phyloP scores from a whole-genome alignment of 306 rosid species.

The Astragalus glycyphyllos region DNA sequence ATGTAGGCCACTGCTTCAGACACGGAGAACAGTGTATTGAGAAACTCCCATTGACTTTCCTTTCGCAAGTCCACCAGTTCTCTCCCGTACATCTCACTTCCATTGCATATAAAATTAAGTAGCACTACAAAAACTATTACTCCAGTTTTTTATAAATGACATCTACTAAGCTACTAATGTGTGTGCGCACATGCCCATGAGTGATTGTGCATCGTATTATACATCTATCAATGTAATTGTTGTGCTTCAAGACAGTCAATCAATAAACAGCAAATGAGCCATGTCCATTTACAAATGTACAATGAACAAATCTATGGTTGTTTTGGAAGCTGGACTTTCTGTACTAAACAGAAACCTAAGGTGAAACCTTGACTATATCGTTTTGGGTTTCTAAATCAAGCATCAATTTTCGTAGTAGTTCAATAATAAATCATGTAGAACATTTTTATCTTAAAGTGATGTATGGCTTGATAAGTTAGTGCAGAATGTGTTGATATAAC shows the following conservation, averaged over 20 bases:
- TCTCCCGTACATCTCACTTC: constrained; percentile 96
- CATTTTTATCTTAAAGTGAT: constrained; percentile 22
- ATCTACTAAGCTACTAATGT: constrained; percentile 41
- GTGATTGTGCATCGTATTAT: background rate
- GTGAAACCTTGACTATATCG: constrained; percentile 33
- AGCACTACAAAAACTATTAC: constrained; percentile 50
- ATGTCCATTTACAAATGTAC: constrained; percentile 12
- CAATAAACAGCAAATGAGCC: constrained; percentile 37
- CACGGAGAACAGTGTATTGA: constrained; percentile 93
- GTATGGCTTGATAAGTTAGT: background rate
- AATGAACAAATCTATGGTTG: constrained; percentile 32
- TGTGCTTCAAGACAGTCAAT: constrained; percentile 20
- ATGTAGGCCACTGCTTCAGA: constrained; percentile 98
- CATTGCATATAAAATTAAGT: constrained; percentile 64
- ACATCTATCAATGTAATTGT: background rate
- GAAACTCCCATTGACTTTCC: constrained; percentile 90
- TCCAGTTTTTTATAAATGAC: constrained; percentile 46
- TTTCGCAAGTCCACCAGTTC: constrained; percentile 97
- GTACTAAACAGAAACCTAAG: constrained; percentile 23
- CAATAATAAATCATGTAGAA: constrained; percentile 26
- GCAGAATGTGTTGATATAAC: constrained; percentile 20
- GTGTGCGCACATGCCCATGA: background rate
- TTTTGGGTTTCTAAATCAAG: constrained; percentile 34
- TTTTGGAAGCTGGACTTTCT: constrained; percentile 39
- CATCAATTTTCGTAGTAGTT: constrained; percentile 13